Conservation (phyloP, 73 alveolate genomes). For the Paramecium octaurelia region DNA sequence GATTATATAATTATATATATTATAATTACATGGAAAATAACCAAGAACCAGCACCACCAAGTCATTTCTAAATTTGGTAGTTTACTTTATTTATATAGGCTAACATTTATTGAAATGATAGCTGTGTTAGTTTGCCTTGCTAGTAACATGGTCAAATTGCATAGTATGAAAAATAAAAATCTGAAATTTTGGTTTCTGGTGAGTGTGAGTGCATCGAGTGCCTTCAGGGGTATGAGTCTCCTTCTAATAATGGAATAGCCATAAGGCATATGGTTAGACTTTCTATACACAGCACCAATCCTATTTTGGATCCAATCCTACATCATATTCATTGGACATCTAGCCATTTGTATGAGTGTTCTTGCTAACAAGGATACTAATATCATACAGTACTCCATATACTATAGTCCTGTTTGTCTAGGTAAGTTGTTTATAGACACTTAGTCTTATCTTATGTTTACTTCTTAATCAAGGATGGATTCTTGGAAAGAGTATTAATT, state of each 20-base stretch:
- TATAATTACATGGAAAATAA: background rate
- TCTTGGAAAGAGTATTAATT: background rate
- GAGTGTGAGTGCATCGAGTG: background rate
- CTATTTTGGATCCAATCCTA: background rate
- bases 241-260: constrained; percentile 50
- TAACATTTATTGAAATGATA: constrained; percentile 15
- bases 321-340: constrained; percentile 26
- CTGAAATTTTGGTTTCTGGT: constrained; percentile 23
- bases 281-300: constrained; percentile 39
- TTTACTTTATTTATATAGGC: background rate
- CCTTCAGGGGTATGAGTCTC: constrained; percentile 30
- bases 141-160: background rate
- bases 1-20: constrained; percentile 4
- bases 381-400: background rate
- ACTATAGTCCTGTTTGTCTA: background rate
- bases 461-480: background rate
- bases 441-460: constrained; percentile 1
- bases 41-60: constrained; percentile 18
- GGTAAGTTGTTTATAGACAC: background rate
- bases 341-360: background rate
- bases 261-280: constrained; percentile 14
- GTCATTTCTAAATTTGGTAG: constrained; percentile 28
- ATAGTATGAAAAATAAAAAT: background rate
- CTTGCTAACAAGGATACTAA: background rate
- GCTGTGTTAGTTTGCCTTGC: constrained; percentile 17